phyloP scores from a whole-genome alignment of 176 grass and related monocot species.

The Oropetium thomaeum region DNA sequence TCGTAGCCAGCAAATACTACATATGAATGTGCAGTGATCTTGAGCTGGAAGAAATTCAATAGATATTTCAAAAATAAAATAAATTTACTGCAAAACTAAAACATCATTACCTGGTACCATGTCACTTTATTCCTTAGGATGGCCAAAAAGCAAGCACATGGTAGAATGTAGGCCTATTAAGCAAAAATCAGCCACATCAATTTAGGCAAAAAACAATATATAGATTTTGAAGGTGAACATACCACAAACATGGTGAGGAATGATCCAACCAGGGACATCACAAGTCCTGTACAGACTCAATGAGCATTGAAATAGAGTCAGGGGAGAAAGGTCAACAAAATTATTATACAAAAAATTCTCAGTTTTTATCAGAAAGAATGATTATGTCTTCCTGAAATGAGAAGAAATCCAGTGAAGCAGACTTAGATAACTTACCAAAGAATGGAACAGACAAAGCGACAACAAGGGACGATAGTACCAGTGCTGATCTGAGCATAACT shows the following conservation, averaged over 20 bases:
- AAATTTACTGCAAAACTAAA: not conserved
- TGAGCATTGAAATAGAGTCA: not conserved
- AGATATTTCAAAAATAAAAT: not conserved
- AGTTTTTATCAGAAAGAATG: not conserved
- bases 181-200: not conserved
- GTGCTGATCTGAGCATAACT: constrained; percentile 73
- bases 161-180: constrained; percentile 78
- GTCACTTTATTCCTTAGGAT: constrained; percentile 66
- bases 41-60: not conserved
- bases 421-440: constrained; percentile 60
- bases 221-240: constrained; percentile 8
- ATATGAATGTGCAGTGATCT: not conserved
- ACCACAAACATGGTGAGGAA: constrained; percentile 95
- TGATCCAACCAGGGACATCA: constrained; percentile 95
- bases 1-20: not conserved
- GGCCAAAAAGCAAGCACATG: constrained; percentile 81
- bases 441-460: constrained; percentile 77
- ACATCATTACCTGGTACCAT: constrained; percentile 61
- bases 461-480: constrained; percentile 72
- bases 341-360: not conserved
- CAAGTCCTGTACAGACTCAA: constrained; percentile 57
- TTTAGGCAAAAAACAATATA: not conserved
- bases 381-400: not conserved
- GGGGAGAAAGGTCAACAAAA: not conserved
- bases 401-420: not conserved